Evolutionary conservation across 2,329 filamentous ascomycete genomes (phyloP).

Genomic region (Didymella segeticola): DNA sequence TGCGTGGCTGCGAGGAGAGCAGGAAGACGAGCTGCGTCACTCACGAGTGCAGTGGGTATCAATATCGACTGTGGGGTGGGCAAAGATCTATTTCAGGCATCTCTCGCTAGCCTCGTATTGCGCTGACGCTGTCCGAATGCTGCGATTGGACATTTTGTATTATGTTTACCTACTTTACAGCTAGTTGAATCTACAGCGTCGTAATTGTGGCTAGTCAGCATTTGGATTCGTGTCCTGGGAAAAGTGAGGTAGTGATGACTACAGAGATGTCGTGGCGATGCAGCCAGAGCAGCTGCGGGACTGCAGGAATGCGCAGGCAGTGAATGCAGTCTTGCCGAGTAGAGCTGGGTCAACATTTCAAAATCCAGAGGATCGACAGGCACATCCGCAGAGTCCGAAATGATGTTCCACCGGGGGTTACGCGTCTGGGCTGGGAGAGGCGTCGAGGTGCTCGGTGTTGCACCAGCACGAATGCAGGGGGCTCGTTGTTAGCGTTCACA

Average conservation of each 20-base stretch:
- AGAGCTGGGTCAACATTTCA: too few species aligned
- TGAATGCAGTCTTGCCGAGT: too few species aligned
- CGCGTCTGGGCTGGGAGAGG: constrained; percentile 7
- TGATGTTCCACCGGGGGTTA: constrained; percentile 7
- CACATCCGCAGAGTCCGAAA: constrained; percentile 8
- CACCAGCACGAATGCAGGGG: constrained; percentile 10
- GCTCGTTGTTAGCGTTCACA: constrained; percentile 2
- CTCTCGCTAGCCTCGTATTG: constrained; percentile 15
- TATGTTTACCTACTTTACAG: not conserved
- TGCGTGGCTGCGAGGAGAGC: constrained; percentile 11
- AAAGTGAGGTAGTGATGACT: not conserved
- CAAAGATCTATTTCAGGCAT: constrained; percentile 20
- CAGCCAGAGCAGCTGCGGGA: not conserved
- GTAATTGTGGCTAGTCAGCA: not conserved
- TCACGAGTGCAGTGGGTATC: constrained; percentile 10
- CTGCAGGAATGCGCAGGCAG: constrained; percentile 5
- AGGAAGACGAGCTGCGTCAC: constrained; percentile 16
- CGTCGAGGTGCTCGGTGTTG: not conserved
- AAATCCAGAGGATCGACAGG: constrained; percentile 12
- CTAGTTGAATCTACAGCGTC: not conserved
- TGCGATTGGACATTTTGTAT: constrained; percentile 14
- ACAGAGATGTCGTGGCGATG: not conserved
- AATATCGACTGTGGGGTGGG: constrained; percentile 14
- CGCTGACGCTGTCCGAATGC: constrained; percentile 12
- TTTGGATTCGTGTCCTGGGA: not conserved